Base-by-base conservation (phyloP, 129 eudicot species). In the Tagetes erecta region DNA sequence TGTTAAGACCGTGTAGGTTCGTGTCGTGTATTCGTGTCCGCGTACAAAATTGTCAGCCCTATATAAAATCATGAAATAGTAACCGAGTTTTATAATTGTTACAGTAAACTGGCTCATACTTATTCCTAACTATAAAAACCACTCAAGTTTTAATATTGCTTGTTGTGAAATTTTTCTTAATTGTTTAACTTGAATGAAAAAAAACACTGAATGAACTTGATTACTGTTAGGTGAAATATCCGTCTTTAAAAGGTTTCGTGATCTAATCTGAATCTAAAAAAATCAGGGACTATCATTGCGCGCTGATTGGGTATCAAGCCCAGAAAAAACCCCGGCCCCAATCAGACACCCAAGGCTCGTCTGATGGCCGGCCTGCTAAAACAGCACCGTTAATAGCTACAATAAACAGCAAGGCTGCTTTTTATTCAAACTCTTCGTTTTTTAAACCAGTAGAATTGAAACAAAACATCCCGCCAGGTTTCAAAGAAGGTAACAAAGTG, bases 281-380 rank as follows among this genome's bases (percentile, higher is more conserved):
- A 85, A 83, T 72, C 44, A 94, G 98, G 98, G 98, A 94, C 75
- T 86, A 81, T 71, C 98, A 94, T 68, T 94, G 98, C 60, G 91
- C 86, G 72, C 85, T 88, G 37, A 80, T 94, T 31, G 98, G 98
- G 39, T 94, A 94, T 81, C 84, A 72, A 67, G 76, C 64, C 30
- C 78, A 56, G 74, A 89, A 84, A 83, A 82, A 73, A 52, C 66
- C 87, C 41, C 86, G 68, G 13, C 79, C 75, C 45, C 71, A 80
- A 30, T 46, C 55, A 9, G 8, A 65, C 8, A 40, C 67, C 2
- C 55, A 68, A n/a, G 71, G 51, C 56, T 39, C 84, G 53, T 56
- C 86, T 36, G 68, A 67, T 68, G 59, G 47, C 76, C 75, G 70
- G 69, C 51, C 41, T 53, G 55, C 68, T 39, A 59, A 74, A 46